Base-by-base conservation (phyloP, 2,329 filamentous ascomycete species). In the Dactylellina haptotyla region DNA sequence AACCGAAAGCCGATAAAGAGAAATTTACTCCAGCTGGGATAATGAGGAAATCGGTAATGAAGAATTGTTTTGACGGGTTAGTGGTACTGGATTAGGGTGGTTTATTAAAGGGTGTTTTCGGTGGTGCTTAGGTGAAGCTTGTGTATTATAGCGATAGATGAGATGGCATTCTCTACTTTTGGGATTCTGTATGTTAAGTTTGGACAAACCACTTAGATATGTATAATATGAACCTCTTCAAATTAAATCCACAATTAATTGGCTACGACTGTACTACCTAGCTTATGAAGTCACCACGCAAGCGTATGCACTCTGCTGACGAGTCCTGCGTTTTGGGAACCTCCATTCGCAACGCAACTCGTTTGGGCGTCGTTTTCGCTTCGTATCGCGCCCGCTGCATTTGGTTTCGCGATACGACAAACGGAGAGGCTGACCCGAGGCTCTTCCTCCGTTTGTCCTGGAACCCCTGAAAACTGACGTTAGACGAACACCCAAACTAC, bases 41-140 rank as follows among this genome's bases (percentile, higher is more conserved):
- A 8, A 80, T 88, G 39, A 82, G 81, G 76, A 86, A 84, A 80
- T 83, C 84, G 0, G 83, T 87, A 20, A 80, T 81, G 1, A 84
- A 87, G 75, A 82, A 84, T 75, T 84, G 84, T 1, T 88, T 87
- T 76, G 80, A 81, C 0, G 87, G 87, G 84, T 76, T 88, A 62
- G 80, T 81, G 77, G 84, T 88, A 23, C 75, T 86, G 20, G 86
- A 88, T 76, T 88, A 77, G 46, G 39, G 10, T n/a, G 14, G 18
- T 39, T 3, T 43, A 12, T 58, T 34, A 14, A 14, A 6, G 32
- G 32, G 32, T 14, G 32, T 6, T 6, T 6, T 34, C 14, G 6
- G 32, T 6, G 6, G 39, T 16, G 39, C 16, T 8, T 43, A 43
- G 39, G n/a, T 16, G 10, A 28, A 3, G 16, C 12, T 14, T 50